Evolutionary conservation across 2,329 filamentous ascomycete genomes (phyloP).

Genomic region (Fusarium aywerte): DNA sequence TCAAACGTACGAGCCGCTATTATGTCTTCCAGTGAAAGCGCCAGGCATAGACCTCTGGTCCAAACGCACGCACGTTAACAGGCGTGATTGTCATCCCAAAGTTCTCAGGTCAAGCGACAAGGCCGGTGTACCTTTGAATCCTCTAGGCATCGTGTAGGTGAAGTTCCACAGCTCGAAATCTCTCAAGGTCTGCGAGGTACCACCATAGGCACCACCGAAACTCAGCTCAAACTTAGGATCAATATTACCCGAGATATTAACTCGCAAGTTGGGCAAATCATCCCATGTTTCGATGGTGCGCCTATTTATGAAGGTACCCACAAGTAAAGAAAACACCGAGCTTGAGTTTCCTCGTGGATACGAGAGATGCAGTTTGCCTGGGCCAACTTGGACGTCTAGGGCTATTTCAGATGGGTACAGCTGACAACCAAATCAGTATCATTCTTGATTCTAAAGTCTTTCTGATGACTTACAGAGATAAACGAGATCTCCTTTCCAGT

Average conservation of each 20-base stretch:
- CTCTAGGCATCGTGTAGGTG: conserved; percentile 54
- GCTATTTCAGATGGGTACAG: conserved; percentile 52
- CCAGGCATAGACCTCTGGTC: no score
- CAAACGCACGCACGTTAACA: no score
- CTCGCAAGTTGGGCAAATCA: conserved; percentile 60
- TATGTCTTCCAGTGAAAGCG: no score
- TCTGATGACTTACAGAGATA: conserved; percentile 41
- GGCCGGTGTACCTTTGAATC: conserved; percentile 14
- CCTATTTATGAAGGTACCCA: conserved; percentile 59
- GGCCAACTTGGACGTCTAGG: conserved; percentile 20
- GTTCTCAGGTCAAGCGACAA: conserved; percentile 15
- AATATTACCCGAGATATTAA: conserved; percentile 59
- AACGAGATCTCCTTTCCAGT: conserved; percentile 52
- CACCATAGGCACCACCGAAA: conserved; percentile 52
- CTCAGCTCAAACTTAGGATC: conserved; percentile 53
- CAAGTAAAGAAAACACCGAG: conserved; percentile 62
- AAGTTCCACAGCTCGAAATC: conserved; percentile 62
- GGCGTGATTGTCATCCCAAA: neutral
- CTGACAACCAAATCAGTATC: conserved; percentile 48
- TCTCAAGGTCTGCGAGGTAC: conserved; percentile 37
- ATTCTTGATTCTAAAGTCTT: conserved; percentile 48
- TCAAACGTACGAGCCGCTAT: no score
- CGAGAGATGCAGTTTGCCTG: conserved; percentile 56
- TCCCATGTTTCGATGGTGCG: conserved; percentile 58
- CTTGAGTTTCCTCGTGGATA: conserved; percentile 64